Evolutionary conservation across 1,284 basidiomycete genomes (phyloP).

Genomic region (Naganishia sp.): DNA sequence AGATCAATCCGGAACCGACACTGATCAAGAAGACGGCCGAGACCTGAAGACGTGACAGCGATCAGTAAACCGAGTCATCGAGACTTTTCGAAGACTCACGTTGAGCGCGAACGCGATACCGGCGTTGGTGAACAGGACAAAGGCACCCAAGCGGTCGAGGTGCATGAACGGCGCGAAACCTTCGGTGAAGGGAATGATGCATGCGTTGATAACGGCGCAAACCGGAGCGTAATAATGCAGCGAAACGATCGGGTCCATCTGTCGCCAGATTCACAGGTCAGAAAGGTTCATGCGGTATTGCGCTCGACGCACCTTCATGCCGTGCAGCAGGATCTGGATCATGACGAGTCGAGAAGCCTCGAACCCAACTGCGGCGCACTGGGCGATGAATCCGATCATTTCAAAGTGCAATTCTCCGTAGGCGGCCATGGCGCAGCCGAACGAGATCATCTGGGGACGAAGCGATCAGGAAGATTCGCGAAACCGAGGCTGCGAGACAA

Average conservation of each 20-base stretch:
- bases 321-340: conserved; percentile 93
- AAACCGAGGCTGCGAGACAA: background rate
- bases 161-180: conserved; percentile 84
- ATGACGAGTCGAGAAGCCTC: conserved; percentile 75
- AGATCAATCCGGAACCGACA: conserved; percentile 74
- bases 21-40: conserved; percentile 89
- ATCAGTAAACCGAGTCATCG: background rate
- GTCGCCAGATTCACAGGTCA: background rate
- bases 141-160: conserved; percentile 69
- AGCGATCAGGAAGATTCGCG: background rate
- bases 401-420: conserved; percentile 86
- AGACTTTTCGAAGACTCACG: conserved; percentile 42
- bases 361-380: conserved; percentile 72
- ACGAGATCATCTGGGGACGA: conserved; percentile 71
- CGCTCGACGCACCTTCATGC: conserved; percentile 63
- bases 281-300: no score
- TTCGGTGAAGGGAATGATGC: conserved; percentile 82
- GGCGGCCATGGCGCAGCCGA: conserved; percentile 73
- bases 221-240: conserved; percentile 97
- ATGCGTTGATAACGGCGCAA: conserved; percentile 84
- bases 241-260: conserved; percentile 92
- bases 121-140: conserved; percentile 80
- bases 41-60: conserved; percentile 45
- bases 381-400: conserved; percentile 79
- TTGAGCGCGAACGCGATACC: conserved; percentile 87